Evolutionary conservation across 495 filamentous ascomycete species (phyloP), one percentile per base, ranked within the genome.

Genomic region (Cercophora samala): DNA sequence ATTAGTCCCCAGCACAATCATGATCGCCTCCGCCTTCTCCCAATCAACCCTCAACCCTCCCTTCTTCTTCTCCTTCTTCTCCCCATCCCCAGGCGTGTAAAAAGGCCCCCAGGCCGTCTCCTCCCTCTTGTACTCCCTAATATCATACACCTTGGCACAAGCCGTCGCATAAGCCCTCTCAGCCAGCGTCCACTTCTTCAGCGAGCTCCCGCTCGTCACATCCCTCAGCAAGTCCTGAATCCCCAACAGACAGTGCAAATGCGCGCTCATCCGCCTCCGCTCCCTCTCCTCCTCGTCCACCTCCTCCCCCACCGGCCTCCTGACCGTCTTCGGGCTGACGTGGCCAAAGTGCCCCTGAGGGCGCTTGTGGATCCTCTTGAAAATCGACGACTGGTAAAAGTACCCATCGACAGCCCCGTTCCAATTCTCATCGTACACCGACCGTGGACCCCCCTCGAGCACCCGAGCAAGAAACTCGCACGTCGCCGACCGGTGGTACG

Each of bases 21-120:
- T 80, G 32, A 89, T 80, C 0, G 87, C 85, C 68, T 91, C 88
- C 22, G 89, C 73, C 77, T 87, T 89, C 72, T 91, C 88, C 89
- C 88, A 91, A 69, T 91, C 88, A 3, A 89, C 85, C 11, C 71
- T 73, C 63, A 65, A 32, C 21, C 55, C 67, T n/a, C n/a, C n/a
- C n/a, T n/a, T n/a, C 19, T 8, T 25, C 5, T 13, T 42, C 18
- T 6, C 22, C 1, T 32, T 52, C 0, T n/a, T 21, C 2, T 52
- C 60, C 29, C 78, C 74, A 6, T 71, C 75, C 1, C 81, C 82
- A 70, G 88, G 86, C 52, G 79, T 74, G 56, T 77, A 66, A 72
- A 88, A 91, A 0, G 89, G 88, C 0, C 88, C 89, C 88, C 88
- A 90, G 18, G 79, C 66, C 0, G 77, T 86, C 5, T 70, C 68